Base-by-base conservation (phyloP, 352 stramenopile species). In the Phytophthora parvispora region DNA sequence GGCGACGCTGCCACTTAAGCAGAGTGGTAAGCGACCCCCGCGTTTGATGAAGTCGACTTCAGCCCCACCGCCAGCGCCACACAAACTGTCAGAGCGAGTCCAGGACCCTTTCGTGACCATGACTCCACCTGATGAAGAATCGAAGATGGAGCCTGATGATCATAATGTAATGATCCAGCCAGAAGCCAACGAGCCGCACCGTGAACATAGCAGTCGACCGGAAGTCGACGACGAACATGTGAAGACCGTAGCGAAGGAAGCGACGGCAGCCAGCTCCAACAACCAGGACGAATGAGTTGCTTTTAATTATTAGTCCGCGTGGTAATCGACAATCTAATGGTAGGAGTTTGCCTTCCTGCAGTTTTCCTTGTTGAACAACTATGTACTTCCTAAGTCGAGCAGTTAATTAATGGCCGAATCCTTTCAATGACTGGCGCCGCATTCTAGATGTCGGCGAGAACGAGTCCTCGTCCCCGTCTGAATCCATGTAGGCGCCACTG, bases 1-100 rank as follows among this genome's bases (percentile, higher is more conserved):
- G 75, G 72, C 81, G 18, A 87, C 82, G 1, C 57, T 92, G 27
- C 86, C 84, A 34, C 70, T 92, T 8, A 67, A 80, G 13, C 62
- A 77, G 24, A 42, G 34, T 6, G 15, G 13, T 1, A 28, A 66
- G 25, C 49, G 18, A 5, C 50, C 66, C 47, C 57, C 67, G 8
- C 61, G 61, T 53, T 49, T 67, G 32, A 58, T 74, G 50, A 69
- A 64, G 27, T 31, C 60, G n/a, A 66, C 27, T 6, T 31, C 64
- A 47, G 52, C 38, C n/a, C 68, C 50, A 6, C 60, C 73, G 49
- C 55, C 63, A 15, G 54, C 57, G 22, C 60, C 73, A 7, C 24
- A 52, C 18, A 63, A 36, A 13, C 8, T 71, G 16, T 54, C 60
- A 20, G 50, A 22, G 4, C 42, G 25, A 38, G 10, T 15, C 49